Conservation (phyloP, 139 green algal species). For the Micractinium conductrix region DNA sequence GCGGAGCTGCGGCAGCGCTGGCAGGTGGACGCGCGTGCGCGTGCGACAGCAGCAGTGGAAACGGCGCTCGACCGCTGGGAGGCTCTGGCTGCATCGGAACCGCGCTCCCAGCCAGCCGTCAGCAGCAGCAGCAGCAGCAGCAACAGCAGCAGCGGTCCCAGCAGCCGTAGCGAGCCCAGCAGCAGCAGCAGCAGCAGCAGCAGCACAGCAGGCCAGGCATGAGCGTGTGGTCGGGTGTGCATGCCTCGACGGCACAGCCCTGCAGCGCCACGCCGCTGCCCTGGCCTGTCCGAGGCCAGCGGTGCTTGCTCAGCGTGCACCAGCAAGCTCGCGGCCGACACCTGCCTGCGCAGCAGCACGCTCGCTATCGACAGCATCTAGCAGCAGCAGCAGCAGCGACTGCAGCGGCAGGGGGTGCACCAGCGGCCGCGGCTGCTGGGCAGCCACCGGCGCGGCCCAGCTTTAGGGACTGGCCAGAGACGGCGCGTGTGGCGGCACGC, state of each 20-base stretch:
- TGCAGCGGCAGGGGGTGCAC: not conserved
- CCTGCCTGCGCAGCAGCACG: too few species aligned
- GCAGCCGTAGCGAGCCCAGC: not conserved
- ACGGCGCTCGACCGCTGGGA: slow-evolving; percentile 13
- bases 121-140: not conserved
- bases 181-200: not conserved
- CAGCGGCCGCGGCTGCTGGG: too few species aligned
- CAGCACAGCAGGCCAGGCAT: not conserved
- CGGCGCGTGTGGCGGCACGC: slow-evolving; percentile 8
- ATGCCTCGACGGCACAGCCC: too few species aligned
- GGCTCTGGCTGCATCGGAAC: not conserved
- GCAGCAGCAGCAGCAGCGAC: too few species aligned
- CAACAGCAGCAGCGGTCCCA: not conserved
- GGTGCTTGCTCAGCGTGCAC: not conserved
- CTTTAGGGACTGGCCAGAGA: slow-evolving; percentile 15
- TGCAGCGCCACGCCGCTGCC: too few species aligned
- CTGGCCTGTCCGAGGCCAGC: too few species aligned
- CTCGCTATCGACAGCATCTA: too few species aligned
- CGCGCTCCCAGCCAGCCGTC: not conserved
- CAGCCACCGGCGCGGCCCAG: not conserved
- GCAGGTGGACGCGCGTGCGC: not conserved
- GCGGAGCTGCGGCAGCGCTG: not conserved
- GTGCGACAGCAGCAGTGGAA: slow-evolving; percentile 9
- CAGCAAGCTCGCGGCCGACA: too few species aligned
- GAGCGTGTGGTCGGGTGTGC: too few species aligned